A percentile compares a stretch with the other conserved stretches of the same genome.
Conservation (phyloP, 768 basidiomycete genomes). For the Podaxis mareebaensis region DNA sequence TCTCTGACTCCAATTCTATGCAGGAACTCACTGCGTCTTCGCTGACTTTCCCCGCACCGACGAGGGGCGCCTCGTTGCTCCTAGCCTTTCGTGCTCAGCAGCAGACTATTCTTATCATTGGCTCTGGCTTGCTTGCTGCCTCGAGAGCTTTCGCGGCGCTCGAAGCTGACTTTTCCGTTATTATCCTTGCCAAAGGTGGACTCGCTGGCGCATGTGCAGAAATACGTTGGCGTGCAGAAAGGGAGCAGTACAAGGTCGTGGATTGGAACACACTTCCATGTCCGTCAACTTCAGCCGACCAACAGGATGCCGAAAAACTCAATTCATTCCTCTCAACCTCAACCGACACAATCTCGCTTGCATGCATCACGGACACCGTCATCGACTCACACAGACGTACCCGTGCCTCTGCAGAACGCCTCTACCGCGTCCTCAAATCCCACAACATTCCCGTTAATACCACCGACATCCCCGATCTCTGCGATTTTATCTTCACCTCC, state of each 20-base stretch:
- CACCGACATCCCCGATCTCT: constrained; percentile 83
- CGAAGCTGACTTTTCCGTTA: constrained; percentile 74
- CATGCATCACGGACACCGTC: constrained; percentile 83
- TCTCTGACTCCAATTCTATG: constrained; percentile 18
- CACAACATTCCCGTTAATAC: constrained; percentile 78
- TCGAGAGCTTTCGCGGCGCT: constrained; percentile 80
- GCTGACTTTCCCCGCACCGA: constrained; percentile 38
- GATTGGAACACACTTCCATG: constrained; percentile 51
- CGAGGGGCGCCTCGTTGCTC: constrained; percentile 71
- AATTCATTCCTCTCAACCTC: constrained; percentile 44
- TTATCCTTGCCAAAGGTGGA: constrained; percentile 60
- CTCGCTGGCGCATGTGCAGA: constrained; percentile 62
- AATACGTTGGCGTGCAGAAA: constrained; percentile 59
- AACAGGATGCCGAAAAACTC: constrained; percentile 44
- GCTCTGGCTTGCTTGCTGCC: constrained; percentile 79
- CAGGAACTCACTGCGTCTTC: constrained; percentile 6
- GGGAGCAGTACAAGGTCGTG: constrained; percentile 56
- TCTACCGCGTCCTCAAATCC: constrained; percentile 55
- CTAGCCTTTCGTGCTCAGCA: constrained; percentile 68
- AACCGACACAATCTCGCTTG: constrained; percentile 40
- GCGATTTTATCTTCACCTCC: constrained; percentile 87
- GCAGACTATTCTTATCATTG: constrained; percentile 68
- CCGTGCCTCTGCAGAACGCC: constrained; percentile 52
- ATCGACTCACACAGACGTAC: constrained; percentile 42
- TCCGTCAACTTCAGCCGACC: constrained; percentile 27